Base-by-base conservation (phyloP, 768 basidiomycete species). In the Gautieria morchelliformis region DNA sequence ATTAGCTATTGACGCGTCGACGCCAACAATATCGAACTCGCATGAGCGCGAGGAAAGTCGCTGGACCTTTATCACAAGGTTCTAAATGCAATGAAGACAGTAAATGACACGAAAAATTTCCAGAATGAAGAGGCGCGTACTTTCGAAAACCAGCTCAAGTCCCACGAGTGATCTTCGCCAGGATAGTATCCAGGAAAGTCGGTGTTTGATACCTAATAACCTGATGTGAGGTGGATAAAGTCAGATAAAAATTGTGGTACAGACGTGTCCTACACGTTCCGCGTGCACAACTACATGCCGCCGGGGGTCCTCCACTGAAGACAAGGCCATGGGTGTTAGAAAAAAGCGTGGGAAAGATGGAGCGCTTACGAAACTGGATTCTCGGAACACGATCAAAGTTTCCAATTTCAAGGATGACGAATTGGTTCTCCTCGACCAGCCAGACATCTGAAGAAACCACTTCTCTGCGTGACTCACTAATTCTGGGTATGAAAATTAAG, bases 1-100 rank as follows among this genome's bases (percentile, higher is more conserved):
- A 69, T 99, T 98, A 32, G 96, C 93, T 58, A 99, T 89, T 15
- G 92, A 89, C 0, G 96, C 90, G 68, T 99, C 95, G 30, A 97
- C 87, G 5, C 95, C 94, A 56, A 97, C 80, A 46, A 98, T 75
- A 71, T 99, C 96, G 69, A 99, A 95, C 63, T 97, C 94, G 60
- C 96, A 81, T 2, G 87, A 85, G 15, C 85, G 79, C 44, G 87
- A 79, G 0, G 93, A 95, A 37, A 94, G 73, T 44, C 89, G 79
- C 59, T 88, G 82, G 37, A 96, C 77, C 57, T 84, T 77, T 10
- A 93, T 81, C 66, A 76, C 73, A 55, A 94, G 74, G 65, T 78
- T 86, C 91, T 91, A 20, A 46, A 70, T 64, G 68, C 72, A 74
- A 74, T 59, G 69, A 64, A 68, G 63, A 58, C 20, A 14, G 30